Evolutionary conservation across 2,329 filamentous ascomycete species (phyloP).

Genomic region (Scytalidium sp.): DNA sequence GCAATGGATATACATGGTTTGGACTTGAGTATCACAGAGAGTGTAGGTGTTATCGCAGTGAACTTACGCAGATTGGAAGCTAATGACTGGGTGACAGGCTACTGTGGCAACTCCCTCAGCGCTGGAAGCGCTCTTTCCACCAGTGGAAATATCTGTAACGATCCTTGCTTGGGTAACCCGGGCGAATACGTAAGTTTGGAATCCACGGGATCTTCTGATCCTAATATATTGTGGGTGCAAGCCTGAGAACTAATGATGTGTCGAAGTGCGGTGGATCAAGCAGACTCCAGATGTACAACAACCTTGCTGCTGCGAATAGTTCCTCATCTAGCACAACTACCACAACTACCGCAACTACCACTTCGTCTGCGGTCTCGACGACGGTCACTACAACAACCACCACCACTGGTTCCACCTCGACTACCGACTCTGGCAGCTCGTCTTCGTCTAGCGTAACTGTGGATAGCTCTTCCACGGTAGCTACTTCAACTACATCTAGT

Average conservation of each 20-base stretch:
- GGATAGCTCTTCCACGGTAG: neutral
- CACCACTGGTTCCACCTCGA: constrained; percentile 1
- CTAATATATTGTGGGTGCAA: no score
- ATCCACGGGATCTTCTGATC: no score
- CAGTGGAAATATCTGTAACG: constrained; percentile 19
- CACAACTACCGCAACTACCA: constrained; percentile 3
- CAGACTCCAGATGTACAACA: constrained; percentile 17
- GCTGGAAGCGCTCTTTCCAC: constrained; percentile 15
- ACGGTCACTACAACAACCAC: constrained; percentile 5
- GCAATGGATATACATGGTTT: constrained; percentile 22
- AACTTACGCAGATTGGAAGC: neutral
- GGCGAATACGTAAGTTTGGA: constrained; percentile 24
- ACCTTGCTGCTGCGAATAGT: constrained; percentile 1
- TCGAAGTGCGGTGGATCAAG: constrained; percentile 18
- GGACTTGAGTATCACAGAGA: constrained; percentile 32
- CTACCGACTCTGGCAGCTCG: constrained; percentile 1
- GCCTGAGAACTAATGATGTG: constrained; percentile 5
- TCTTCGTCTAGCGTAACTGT: neutral
- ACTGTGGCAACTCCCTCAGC: constrained; percentile 21
- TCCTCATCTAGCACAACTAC: constrained; percentile 1
- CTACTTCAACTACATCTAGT: constrained; percentile 1
- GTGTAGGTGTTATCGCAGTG: constrained; percentile 11
- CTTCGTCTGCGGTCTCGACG: neutral
- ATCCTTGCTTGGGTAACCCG: constrained; percentile 18
- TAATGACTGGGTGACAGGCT: constrained; percentile 14